Percentiles rank a stretch among this genome's conserved stretches.
phyloP scores from a whole-genome alignment of 805 yeast genomes.

The Ogataea ganodermae region DNA sequence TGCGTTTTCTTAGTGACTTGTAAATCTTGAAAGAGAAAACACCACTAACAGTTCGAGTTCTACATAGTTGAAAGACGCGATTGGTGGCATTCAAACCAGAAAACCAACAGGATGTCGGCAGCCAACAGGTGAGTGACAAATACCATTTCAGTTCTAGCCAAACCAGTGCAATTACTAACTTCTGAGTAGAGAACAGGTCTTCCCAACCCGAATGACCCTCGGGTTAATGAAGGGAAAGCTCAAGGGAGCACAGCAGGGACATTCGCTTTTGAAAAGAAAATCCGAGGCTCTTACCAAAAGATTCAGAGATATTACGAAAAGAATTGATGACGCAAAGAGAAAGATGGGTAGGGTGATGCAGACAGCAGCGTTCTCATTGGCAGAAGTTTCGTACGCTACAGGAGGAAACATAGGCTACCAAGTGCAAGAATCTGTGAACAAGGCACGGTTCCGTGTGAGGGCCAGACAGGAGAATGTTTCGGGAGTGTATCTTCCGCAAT shows the following conservation, averaged over 20 bases:
- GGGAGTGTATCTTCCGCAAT: slow-evolving; percentile 93
- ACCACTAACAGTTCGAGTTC: neutral
- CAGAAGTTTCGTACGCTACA: slow-evolving; percentile 96
- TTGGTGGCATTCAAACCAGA: neutral
- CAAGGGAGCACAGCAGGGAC: slow-evolving; percentile 97
- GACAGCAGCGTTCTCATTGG: slow-evolving; percentile 94
- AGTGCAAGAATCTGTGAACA: slow-evolving; percentile 90
- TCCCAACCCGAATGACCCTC: slow-evolving; percentile 97
- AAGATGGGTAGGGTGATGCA: slow-evolving; percentile 99
- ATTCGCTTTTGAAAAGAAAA: slow-evolving; percentile 87
- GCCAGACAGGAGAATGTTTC: slow-evolving; percentile 95
- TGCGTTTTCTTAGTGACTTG: slow-evolving; percentile 6
- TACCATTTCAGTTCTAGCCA: no score
- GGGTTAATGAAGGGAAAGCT: slow-evolving; percentile 93
- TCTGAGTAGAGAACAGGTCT: slow-evolving; percentile 79
- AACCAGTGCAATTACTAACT: neutral
- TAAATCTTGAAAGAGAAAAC: neutral
- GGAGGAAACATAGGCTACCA: slow-evolving; percentile 95
- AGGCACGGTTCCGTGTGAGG: slow-evolving; percentile 85
- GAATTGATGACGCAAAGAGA: slow-evolving; percentile 92
- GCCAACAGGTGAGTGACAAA: slow-evolving; percentile 28
- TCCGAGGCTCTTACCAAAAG: slow-evolving; percentile 96
- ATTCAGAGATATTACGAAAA: slow-evolving; percentile 90
- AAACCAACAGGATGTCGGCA: slow-evolving; percentile 25
- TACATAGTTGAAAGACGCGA: neutral